Evolutionary conservation across 768 basidiomycete genomes (phyloP), one percentile per base, ranked within the genome.

Genomic region (Cystofilobasidium ferigula): DNA sequence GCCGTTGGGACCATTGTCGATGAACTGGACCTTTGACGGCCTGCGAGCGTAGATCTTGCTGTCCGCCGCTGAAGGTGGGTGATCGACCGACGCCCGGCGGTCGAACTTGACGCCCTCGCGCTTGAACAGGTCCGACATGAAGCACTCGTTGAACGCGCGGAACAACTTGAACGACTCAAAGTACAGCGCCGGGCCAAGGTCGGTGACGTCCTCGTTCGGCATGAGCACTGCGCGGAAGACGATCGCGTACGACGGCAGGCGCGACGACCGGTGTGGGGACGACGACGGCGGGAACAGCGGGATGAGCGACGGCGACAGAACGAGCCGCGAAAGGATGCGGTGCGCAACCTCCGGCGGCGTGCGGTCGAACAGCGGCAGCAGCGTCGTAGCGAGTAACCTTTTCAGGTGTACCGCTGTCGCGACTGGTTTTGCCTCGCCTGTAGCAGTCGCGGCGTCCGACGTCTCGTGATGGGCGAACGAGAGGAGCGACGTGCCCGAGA

Each of bases 121-220:
- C 64, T 64, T 2, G 63, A 48, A 22, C 71, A 68, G n/a, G 66
- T 67, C 24, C 53, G 69, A 1, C 69, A 65, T 71, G 36, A 76
- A 73, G 58, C 74, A 77, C 28, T 74, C 73, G 66, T 74, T 74
- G 56, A 74, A 72, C 6, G 75, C 75, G 26, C 74, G 68, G 69
- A 76, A 77, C 28, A 77, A 63, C 14, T 68, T 61, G 70, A 76
- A 76, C 14, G 75, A 73, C 56, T 75, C 66, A 75, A 75, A 77
- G 40, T 72, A 73, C 40, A 75, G 71, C 3, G 72, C 72, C 34
- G 72, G 71, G 4, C 72, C 74, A 53, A 68, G 32, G 22, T 43
- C 38, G 34, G 61, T 26, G 26, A 61, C 60, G 42, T 77, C 75
- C 69, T 71, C 72, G 7, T 74, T 75, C 2, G 74, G 72, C 28